A percentile compares a stretch with the other conserved stretches of the same genome.
These are phyloP conservation scores for Spongiforma sp. DNA, from an alignment of 1,284 basidiomycete genomes.

Conservation along the genomic window DNA sequence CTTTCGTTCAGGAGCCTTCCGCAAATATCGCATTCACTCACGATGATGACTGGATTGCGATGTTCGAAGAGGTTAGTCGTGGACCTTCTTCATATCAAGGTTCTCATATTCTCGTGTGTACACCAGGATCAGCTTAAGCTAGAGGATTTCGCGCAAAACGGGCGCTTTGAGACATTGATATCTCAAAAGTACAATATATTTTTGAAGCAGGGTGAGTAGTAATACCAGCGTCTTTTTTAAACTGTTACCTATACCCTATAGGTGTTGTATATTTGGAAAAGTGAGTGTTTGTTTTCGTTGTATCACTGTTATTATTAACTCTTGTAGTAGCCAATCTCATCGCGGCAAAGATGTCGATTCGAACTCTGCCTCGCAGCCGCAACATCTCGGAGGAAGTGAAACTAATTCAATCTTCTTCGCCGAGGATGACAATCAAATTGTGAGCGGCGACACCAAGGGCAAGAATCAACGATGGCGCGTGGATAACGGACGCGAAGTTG, in stretches of 20 bases:
- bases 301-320: too few species aligned
- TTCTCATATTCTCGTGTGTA: neutral
- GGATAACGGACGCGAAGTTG: too few species aligned
- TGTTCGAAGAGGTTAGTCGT: conserved; percentile 6
- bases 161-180: conserved; percentile 5
- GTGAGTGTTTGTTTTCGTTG: neutral
- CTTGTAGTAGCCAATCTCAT: too few species aligned
- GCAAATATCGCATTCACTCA: conserved; percentile 8
- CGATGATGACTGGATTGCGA: conserved; percentile 7
- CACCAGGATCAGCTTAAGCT: conserved; percentile 7
- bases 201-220: neutral
- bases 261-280: conserved; percentile 8
- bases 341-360: too few species aligned
- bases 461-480: too few species aligned
- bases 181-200: conserved; percentile 4
- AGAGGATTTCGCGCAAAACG: conserved; percentile 4
- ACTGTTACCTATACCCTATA: neutral
- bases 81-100: neutral
- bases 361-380: too few species aligned
- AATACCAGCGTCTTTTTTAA: neutral
- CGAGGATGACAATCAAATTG: too few species aligned
- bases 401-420: too few species aligned
- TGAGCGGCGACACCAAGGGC: too few species aligned
- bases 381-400: too few species aligned
- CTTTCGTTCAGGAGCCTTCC: conserved; percentile 2